These are phyloP conservation scores for Blastomyces emzantsi DNA, from an alignment of 2,329 filamentous ascomycete species.

Conservation along the genomic window DNA sequence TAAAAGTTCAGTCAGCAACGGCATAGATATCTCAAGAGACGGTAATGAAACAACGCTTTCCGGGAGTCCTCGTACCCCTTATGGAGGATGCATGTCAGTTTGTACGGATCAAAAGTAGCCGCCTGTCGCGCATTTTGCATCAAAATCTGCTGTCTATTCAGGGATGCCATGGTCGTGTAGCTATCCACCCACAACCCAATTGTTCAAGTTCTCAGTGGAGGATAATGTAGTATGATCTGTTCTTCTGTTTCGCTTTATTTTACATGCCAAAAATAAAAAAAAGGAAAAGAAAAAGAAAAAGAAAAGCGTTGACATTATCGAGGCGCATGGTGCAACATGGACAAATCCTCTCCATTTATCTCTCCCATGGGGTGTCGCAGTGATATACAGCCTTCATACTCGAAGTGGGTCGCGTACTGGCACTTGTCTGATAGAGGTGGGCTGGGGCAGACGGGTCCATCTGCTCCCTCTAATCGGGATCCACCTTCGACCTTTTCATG, in stretches of 20 bases:
- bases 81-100: conserved; percentile 13
- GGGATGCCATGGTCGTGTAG: background rate
- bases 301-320: background rate
- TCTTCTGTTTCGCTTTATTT: background rate
- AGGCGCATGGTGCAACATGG: background rate
- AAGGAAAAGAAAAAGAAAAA: too few relatives aligned
- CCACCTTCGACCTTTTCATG: background rate
- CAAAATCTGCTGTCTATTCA: conserved; percentile 10
- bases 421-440: background rate
- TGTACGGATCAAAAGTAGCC: conserved; percentile 14
- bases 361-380: background rate
- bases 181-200: background rate
- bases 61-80: conserved; percentile 8
- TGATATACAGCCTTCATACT: background rate
- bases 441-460: background rate
- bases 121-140: conserved; percentile 11
- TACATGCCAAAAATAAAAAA: background rate
- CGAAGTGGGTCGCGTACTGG: background rate
- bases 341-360: background rate
- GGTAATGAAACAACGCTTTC: background rate
- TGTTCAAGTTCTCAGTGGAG: background rate
- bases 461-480: background rate
- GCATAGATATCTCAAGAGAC: background rate
- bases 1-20: background rate
- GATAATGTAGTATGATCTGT: background rate